Percentiles rank a stretch among this genome's conserved stretches.
Evolutionary conservation across 1,139 yeast species (phyloP).

Genomic region (Debaryomyces singareniensis): DNA sequence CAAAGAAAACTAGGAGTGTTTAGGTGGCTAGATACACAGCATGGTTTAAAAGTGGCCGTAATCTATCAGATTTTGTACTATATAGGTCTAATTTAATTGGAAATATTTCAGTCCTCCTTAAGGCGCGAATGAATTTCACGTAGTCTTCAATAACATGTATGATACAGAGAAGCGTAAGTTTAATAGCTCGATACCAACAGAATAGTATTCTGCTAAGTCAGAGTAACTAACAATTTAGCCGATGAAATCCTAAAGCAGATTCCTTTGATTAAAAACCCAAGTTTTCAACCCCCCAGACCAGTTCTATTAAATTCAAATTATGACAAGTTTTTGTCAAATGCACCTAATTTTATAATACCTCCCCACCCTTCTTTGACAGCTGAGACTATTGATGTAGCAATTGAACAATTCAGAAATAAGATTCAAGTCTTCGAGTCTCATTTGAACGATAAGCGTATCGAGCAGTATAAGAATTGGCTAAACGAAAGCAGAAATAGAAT

Average conservation of each 20-base stretch:
- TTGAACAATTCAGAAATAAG: constrained; percentile 16
- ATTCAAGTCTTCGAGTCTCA: constrained; percentile 9
- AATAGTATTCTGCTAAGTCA: background rate
- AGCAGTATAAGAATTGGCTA: constrained; percentile 28
- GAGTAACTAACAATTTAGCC: constrained; percentile 22
- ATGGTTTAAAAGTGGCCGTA: too few species aligned
- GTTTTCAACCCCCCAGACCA: constrained; percentile 52
- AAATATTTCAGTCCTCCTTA: too few species aligned
- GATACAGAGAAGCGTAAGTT: constrained; percentile 17
- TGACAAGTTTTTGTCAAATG: constrained; percentile 31
- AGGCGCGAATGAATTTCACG: too few species aligned
- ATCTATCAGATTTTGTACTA: too few species aligned
- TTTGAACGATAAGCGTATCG: constrained; percentile 6
- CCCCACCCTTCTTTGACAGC: constrained; percentile 29
- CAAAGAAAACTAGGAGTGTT: constrained; percentile 29
- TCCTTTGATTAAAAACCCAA: constrained; percentile 53
- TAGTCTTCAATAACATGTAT: constrained; percentile 11
- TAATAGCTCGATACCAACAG: too few species aligned
- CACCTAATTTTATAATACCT: constrained; percentile 29
- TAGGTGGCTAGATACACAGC: too few species aligned
- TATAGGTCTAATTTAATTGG: too few species aligned
- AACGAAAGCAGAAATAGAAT: constrained; percentile 24
- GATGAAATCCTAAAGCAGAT: constrained; percentile 49
- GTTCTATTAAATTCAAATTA: constrained; percentile 49
- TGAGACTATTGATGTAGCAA: constrained; percentile 26